phyloP scores from a whole-genome alignment of 2,329 filamentous ascomycete genomes.

The Xenoacremonium recifei region DNA sequence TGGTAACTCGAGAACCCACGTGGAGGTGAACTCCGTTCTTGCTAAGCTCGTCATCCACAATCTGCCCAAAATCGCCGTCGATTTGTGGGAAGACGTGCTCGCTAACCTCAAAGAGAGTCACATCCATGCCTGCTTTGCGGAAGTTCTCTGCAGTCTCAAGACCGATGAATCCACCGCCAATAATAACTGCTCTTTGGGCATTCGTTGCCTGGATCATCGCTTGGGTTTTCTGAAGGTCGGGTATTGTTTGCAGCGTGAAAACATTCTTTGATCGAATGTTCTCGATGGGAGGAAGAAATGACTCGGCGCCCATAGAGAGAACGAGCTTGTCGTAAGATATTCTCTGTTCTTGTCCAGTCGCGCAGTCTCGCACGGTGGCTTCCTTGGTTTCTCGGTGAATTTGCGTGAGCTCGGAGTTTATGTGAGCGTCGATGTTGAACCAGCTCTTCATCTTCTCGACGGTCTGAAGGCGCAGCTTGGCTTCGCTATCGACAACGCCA shows the following conservation, averaged over 20 bases:
- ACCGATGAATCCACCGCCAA: constrained; percentile 11
- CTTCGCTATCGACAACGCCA: constrained; percentile 2
- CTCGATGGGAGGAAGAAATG: constrained; percentile 2
- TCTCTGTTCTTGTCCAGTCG: not conserved
- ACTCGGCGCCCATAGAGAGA: constrained; percentile 2
- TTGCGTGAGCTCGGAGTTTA: constrained; percentile 2
- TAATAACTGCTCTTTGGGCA: constrained; percentile 1
- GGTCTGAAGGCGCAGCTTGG: constrained; percentile 3
- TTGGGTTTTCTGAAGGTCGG: constrained; percentile 5
- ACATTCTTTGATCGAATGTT: constrained; percentile 3
- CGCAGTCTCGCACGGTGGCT: not conserved
- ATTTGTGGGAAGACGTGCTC: constrained; percentile 8
- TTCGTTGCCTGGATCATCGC: not conserved
- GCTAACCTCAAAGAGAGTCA: constrained; percentile 6
- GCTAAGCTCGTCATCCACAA: constrained; percentile 5
- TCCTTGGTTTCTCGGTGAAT: constrained; percentile 1
- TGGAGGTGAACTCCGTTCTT: constrained; percentile 4
- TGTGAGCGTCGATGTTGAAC: constrained; percentile 6
- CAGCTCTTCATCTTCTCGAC: constrained; percentile 4
- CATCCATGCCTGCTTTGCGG: constrained; percentile 5
- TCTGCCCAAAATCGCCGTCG: constrained; percentile 5
- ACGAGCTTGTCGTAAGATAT: constrained; percentile 3
- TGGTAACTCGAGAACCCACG: not conserved
- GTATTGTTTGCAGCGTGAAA: constrained; percentile 8
- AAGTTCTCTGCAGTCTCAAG: constrained; percentile 9